phyloP scores from a whole-genome alignment of 2,329 filamentous ascomycete species.

The Phyllachora maydis region DNA sequence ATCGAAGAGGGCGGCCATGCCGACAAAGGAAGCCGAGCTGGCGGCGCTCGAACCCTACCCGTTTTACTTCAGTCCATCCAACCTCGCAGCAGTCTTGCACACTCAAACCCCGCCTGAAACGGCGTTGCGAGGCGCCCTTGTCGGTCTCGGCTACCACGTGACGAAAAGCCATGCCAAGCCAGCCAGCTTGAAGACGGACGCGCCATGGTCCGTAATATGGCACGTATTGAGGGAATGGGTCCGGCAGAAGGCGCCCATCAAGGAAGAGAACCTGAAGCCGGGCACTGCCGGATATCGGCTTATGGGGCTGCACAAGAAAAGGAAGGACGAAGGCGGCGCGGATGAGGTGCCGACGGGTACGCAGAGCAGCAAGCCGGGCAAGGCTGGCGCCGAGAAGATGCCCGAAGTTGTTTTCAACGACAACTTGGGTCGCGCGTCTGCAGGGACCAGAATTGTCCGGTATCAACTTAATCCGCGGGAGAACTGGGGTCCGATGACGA shows the following conservation, averaged over 20 bases:
- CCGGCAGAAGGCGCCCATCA: slow-evolving; percentile 59
- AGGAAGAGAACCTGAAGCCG: slow-evolving; percentile 46
- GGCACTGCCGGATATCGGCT: slow-evolving; percentile 55
- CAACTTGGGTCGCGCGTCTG: slow-evolving; percentile 47
- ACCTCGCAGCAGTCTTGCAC: slow-evolving; percentile 56
- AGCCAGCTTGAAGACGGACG: slow-evolving; percentile 84
- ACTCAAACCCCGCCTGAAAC: slow-evolving; percentile 64
- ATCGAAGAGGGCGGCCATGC: no score
- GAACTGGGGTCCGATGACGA: slow-evolving; percentile 79
- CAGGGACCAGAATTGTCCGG: slow-evolving; percentile 50
- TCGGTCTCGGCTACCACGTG: slow-evolving; percentile 60
- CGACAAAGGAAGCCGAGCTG: slow-evolving; percentile 24
- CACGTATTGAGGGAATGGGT: slow-evolving; percentile 87
- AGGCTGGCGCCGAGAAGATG: slow-evolving; percentile 11
- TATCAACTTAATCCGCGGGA: slow-evolving; percentile 82
- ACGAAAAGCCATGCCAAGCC: slow-evolving; percentile 77
- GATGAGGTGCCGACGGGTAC: no score
- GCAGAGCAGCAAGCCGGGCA: slow-evolving; percentile 7
- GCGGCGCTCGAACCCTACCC: slow-evolving; percentile 52
- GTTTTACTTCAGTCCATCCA: slow-evolving; percentile 69
- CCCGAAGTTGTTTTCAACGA: slow-evolving; percentile 50
- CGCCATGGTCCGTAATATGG: slow-evolving; percentile 80
- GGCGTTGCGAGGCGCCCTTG: slow-evolving; percentile 60
- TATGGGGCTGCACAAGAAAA: slow-evolving; percentile 21
- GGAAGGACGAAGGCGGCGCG: slow-evolving; percentile 16